Percentiles rank a stretch among this genome's conserved stretches.
phyloP scores from a whole-genome alignment of 1,139 yeast species.

The Nakaseomyces bracarensis region DNA sequence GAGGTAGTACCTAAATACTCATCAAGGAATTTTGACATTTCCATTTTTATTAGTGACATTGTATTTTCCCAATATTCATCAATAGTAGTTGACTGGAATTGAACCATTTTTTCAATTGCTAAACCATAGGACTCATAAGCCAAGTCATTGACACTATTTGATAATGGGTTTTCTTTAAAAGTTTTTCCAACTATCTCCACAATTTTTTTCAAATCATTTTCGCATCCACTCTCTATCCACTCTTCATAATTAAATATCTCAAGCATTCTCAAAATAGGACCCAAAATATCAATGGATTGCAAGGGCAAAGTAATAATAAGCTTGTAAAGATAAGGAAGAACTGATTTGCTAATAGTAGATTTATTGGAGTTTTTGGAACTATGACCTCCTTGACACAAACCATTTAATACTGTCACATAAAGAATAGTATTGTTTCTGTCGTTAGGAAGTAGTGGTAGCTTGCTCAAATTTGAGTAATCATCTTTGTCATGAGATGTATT shows the following conservation, averaged over 20 bases:
- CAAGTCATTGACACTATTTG: slow-evolving; percentile 12
- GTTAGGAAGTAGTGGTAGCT: slow-evolving; percentile 20
- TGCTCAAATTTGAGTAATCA: background rate
- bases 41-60: slow-evolving; percentile 18
- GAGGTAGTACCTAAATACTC: slow-evolving; percentile 11
- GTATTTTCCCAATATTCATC: slow-evolving; percentile 25
- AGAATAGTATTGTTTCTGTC: slow-evolving; percentile 20
- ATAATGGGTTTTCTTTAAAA: slow-evolving; percentile 19
- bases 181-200: slow-evolving; percentile 18
- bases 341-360: slow-evolving; percentile 15
- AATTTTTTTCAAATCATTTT: slow-evolving; percentile 18
- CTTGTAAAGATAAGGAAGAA: slow-evolving; percentile 21
- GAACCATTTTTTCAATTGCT: slow-evolving; percentile 19
- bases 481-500: slow-evolving; percentile 8
- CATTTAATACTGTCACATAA: slow-evolving; percentile 27
- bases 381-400: slow-evolving; percentile 30
- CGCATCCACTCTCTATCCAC: slow-evolving; percentile 27
- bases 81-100: slow-evolving; percentile 17
- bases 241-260: slow-evolving; percentile 25
- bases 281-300: slow-evolving; percentile 21
- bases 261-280: slow-evolving; percentile 23
- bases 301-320: slow-evolving; percentile 22
- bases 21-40: slow-evolving; percentile 21
- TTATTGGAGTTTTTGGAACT: slow-evolving; percentile 20
- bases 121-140: slow-evolving; percentile 17